phyloP scores from a whole-genome alignment of 2,329 filamentous ascomycete genomes.

The Leptographium procerum region DNA sequence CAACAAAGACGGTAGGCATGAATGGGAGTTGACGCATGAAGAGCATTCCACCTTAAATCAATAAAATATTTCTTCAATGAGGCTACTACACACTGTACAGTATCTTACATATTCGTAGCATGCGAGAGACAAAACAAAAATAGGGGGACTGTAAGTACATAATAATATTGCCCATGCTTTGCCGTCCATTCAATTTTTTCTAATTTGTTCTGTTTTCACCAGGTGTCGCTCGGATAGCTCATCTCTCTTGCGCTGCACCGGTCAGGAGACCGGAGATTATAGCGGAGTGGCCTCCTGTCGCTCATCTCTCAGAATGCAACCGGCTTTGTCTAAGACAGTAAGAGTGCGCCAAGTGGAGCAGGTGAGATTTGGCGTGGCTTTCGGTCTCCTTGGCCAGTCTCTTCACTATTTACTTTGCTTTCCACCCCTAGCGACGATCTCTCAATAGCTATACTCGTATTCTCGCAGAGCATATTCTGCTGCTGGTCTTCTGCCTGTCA shows the following conservation, averaged over 20 bases:
- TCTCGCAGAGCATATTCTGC: no score
- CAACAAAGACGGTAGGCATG: no score
- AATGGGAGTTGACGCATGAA: no score
- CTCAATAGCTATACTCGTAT: neutral
- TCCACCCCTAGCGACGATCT: neutral
- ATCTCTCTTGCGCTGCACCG: slow-evolving; percentile 14
- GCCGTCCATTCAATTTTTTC: neutral
- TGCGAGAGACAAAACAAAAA: neutral
- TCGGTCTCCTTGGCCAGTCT: neutral
- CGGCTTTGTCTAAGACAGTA: slow-evolving; percentile 5
- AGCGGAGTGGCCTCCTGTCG: slow-evolving; percentile 5
- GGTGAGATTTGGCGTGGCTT: slow-evolving; percentile 1
- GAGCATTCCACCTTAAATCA: neutral
- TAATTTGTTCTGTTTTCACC: neutral
- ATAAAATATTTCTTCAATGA: neutral
- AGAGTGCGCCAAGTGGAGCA: slow-evolving; percentile 2
- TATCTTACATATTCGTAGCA: no score
- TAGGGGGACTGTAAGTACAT: neutral
- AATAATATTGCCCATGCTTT: no score
- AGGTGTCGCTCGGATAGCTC: slow-evolving; percentile 1
- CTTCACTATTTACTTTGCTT: neutral
- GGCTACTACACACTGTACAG: neutral
- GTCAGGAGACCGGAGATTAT: slow-evolving; percentile 18
- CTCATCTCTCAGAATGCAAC: slow-evolving; percentile 6
- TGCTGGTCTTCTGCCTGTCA: neutral